Conservation (phyloP, 1,139 yeast genomes). For the Magnusiomyces suaveolens region DNA sequence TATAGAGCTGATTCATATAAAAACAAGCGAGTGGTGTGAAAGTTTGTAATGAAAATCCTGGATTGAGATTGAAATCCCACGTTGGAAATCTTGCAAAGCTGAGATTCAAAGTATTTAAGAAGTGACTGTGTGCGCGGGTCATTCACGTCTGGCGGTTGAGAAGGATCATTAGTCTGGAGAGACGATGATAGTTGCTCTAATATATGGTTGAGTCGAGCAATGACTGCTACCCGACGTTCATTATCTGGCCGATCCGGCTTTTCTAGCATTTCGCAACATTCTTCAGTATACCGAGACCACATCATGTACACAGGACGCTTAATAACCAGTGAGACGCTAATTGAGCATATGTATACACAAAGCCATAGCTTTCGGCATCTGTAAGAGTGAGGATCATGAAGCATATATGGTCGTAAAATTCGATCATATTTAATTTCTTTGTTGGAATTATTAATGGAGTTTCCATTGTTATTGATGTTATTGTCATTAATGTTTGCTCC, state of each 20-base stretch:
- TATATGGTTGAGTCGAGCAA: slow-evolving; percentile 50
- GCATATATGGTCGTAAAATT: slow-evolving; percentile 32
- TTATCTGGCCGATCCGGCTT: slow-evolving; percentile 24
- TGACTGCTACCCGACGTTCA: slow-evolving; percentile 40
- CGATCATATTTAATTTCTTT: slow-evolving; percentile 25
- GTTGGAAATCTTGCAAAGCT: slow-evolving; percentile 11
- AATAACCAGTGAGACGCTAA: slow-evolving; percentile 27
- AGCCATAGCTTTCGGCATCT: slow-evolving; percentile 33
- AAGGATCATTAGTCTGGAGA: slow-evolving; percentile 21
- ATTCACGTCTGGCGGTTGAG: slow-evolving; percentile 25
- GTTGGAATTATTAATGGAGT: background rate
- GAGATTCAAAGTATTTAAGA: slow-evolving; percentile 21
- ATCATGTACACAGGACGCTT: slow-evolving; percentile 25
- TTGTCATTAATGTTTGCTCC: background rate
- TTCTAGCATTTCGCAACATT: slow-evolving; percentile 46
- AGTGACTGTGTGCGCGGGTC: slow-evolving; percentile 22
- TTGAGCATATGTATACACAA: slow-evolving; percentile 25
- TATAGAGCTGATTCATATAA: slow-evolving; percentile 53
- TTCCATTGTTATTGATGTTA: background rate
- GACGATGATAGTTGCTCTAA: slow-evolving; percentile 46
- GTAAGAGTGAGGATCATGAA: slow-evolving; percentile 30
- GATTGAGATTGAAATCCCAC: slow-evolving; percentile 2
- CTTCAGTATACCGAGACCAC: slow-evolving; percentile 51
- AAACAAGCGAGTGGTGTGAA: slow-evolving; percentile 60
- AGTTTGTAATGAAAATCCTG: background rate